Base-by-base conservation (phyloP, 2,329 filamentous ascomycete species). In the Neonectria neomacrospora region DNA sequence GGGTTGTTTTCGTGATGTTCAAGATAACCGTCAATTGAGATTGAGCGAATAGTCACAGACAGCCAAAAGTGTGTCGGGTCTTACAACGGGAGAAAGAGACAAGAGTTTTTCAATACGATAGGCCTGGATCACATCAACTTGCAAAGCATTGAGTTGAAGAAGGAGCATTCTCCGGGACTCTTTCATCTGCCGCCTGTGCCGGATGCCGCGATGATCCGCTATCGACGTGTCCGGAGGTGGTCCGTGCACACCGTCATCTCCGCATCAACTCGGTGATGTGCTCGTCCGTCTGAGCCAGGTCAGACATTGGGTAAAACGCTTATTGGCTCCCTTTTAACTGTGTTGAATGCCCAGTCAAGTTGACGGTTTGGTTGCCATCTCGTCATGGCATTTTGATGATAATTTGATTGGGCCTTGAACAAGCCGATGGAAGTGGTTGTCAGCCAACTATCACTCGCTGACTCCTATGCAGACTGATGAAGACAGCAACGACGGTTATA, bases 141-240 rank as follows among this genome's bases (percentile, higher is more conserved):
- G 18, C 45, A 45, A 12, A 56, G 39, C 52, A 39, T 61, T 56
- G 37, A 10, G 37, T 30, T 18, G 37, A 37, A 20, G 10, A 16
- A 55, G 41, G 22, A 51, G 30, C 30, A 22, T 44, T 28, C 50
- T 16, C 26, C 14, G 37, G 26, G 20, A 51, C 22, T 37, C 41
- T 42, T 58, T 54, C 20, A 50, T 18, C 18, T 57, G n/a, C 47
- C 61, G 32, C 42, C 42, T 48, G 16, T 52, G 39, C 56, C 56
- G 61, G 61, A 53, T 39, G 51, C 61, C 57, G 51, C 56, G 51
- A 59, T 63, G 52, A 57, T 62, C 59, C 59, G 59, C 47, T 30
- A 12, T 41, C 32, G 37, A 55, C 10, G 23, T 20, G 50, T 47
- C 18, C 34, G 23, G n/a, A 8, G n/a, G 12, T 61, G 58, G 58